These are phyloP conservation scores for Chlamydomonas schloesseri DNA, from an alignment of 139 green algal genomes.

Conservation along the genomic window DNA sequence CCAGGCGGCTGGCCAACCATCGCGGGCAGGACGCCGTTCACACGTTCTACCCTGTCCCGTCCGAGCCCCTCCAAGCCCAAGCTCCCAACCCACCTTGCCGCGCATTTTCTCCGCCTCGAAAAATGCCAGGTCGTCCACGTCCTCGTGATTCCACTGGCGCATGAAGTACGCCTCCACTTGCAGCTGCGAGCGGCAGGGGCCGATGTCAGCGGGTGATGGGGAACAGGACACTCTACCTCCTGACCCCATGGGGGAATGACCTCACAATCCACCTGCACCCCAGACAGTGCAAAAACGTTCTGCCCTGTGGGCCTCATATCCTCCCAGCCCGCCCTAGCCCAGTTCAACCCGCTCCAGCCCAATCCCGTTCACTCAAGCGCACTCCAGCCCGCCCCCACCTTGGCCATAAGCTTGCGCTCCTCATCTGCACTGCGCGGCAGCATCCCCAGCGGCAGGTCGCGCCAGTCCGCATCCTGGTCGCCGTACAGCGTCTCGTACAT, in stretches of 20 bases:
- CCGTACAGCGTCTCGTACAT: neutral
- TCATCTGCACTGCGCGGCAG: constrained; percentile 17
- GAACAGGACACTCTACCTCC: no score
- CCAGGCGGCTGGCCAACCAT: no score
- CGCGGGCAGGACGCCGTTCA: no score
- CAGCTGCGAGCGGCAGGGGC: constrained; percentile 9
- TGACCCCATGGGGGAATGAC: neutral
- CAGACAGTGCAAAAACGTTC: no score
- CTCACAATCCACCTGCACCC: neutral
- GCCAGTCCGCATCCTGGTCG: neutral
- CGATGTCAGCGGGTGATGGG: neutral
- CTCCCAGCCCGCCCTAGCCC: no score
- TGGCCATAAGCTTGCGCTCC: neutral
- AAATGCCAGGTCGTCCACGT: constrained; percentile 52
- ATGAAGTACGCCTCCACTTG: constrained; percentile 33
- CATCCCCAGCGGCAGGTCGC: constrained; percentile 17
- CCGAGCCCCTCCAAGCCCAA: no score
- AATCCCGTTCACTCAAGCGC: no score
- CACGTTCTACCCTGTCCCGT: no score
- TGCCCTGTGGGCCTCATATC: no score
- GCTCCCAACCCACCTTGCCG: constrained; percentile 10
- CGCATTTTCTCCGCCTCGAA: constrained; percentile 43
- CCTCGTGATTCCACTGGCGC: constrained; percentile 33
- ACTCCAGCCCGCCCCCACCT: no score
- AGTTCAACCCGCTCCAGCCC: no score